Conservation (phyloP, 345 rosid genomes). For the Orychophragmus violaceus region DNA sequence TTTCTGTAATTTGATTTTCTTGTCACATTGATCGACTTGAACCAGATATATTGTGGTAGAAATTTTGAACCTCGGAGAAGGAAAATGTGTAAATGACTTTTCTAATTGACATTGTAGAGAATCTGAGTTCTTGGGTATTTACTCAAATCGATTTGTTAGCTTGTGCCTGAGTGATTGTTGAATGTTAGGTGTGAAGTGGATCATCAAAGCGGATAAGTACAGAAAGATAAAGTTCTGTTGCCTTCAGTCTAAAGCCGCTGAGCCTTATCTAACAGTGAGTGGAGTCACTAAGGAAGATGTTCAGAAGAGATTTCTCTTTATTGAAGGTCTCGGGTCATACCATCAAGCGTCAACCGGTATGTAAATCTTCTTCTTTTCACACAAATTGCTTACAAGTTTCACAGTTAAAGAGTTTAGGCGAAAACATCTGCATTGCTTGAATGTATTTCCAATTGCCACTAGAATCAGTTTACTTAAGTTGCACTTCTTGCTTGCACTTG, state of each 20-base stretch:
- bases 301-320: conserved; percentile 61
- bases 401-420: neutral
- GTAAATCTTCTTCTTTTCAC: conserved; percentile 9
- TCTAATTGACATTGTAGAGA: neutral
- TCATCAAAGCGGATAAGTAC: conserved; percentile 68
- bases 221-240: conserved; percentile 93
- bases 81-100: neutral
- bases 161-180: neutral
- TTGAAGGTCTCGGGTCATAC: conserved; percentile 75
- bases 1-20: too few species aligned
- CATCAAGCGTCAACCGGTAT: conserved; percentile 86
- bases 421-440: neutral
- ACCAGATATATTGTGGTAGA: too few species aligned
- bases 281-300: conserved; percentile 79
- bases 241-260: conserved; percentile 80
- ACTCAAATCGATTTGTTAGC: neutral
- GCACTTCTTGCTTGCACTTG: neutral
- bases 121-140: neutral
- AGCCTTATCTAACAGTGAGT: conserved; percentile 64
- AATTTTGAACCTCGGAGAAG: too few species aligned
- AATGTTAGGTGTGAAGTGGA: conserved; percentile 77
- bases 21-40: too few species aligned
- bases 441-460: neutral
- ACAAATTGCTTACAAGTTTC: neutral
- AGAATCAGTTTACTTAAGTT: neutral